A percentile compares a stretch with the other conserved stretches of the same genome.
Evolutionary conservation across 2,329 filamentous ascomycete genomes (phyloP).

Genomic region (Diaporthe ilicicola): DNA sequence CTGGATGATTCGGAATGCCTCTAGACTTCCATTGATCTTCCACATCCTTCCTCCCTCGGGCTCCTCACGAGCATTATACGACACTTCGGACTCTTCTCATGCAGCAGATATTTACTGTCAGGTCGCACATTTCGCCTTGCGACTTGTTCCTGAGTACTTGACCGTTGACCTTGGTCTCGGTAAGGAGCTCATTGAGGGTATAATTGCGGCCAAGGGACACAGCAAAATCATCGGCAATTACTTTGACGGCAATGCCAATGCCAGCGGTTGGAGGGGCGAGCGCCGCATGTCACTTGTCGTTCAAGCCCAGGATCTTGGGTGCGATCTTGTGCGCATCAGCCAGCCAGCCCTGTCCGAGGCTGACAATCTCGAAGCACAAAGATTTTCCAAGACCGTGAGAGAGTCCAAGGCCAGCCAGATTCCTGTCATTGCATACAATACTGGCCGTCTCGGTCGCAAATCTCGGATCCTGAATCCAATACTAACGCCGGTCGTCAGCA

Average conservation of each 20-base stretch:
- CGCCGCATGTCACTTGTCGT: constrained; percentile 41
- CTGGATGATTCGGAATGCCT: constrained; percentile 1
- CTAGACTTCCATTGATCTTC: neutral
- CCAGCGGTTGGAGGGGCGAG: constrained; percentile 46
- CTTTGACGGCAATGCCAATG: neutral
- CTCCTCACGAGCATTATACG: neutral
- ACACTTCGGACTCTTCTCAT: neutral
- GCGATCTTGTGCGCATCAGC: constrained; percentile 60
- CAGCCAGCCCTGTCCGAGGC: constrained; percentile 55
- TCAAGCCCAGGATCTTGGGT: constrained; percentile 54
- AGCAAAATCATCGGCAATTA: constrained; percentile 6
- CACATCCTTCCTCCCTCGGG: neutral
- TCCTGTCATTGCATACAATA: constrained; percentile 4
- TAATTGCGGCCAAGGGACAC: neutral
- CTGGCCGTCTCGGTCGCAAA: neutral
- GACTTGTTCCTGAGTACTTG: neutral
- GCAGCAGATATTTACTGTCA: neutral
- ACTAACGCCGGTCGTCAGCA: neutral
- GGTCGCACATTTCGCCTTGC: neutral
- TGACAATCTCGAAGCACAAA: constrained; percentile 60
- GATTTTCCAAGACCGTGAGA: constrained; percentile 53
- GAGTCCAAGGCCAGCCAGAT: neutral
- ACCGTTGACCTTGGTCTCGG: constrained; percentile 3
- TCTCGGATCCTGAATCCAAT: neutral
- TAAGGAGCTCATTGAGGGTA: neutral